A percentile compares a stretch with the other conserved stretches of the same genome.
These are phyloP conservation scores for Colletotrichum shisoi DNA, from an alignment of 2,329 filamentous ascomycete species.

Conservation along the genomic window DNA sequence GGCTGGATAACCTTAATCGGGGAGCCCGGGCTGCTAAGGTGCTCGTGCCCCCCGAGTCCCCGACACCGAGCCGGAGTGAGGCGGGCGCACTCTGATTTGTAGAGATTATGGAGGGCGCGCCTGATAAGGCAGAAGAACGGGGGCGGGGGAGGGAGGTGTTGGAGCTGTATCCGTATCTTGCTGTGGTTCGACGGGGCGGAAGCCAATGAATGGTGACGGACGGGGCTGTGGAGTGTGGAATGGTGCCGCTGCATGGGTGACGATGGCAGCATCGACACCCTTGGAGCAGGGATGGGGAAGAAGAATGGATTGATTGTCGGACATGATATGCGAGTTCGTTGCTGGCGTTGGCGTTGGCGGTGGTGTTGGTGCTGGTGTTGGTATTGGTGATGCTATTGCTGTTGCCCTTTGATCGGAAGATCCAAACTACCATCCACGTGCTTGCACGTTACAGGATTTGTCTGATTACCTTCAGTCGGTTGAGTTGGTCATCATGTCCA, in stretches of 20 bases:
- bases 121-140: conserved; percentile 3
- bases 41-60: conserved; percentile 5
- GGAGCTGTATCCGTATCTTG: not conserved
- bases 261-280: too few species aligned
- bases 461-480: too few species aligned
- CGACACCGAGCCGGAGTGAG: not conserved
- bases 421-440: too few species aligned
- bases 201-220: not conserved
- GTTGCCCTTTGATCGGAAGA: too few species aligned
- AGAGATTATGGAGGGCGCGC: not conserved
- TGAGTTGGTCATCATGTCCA: too few species aligned
- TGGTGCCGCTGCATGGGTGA: conserved; percentile 1
- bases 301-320: too few species aligned
- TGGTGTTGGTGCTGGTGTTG: too few species aligned
- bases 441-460: too few species aligned
- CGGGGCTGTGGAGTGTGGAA: not conserved
- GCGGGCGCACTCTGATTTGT: conserved; percentile 17
- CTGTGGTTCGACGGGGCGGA: not conserved
- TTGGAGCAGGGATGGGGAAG: not conserved
- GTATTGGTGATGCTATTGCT: too few species aligned
- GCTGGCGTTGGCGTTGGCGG: too few species aligned
- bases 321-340: not conserved
- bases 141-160: not conserved
- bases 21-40: conserved; percentile 11
- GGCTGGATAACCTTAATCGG: conserved; percentile 32